Base-by-base conservation (phyloP, 108 stramenopile species). In the Pseudonitzschia multistriata region DNA sequence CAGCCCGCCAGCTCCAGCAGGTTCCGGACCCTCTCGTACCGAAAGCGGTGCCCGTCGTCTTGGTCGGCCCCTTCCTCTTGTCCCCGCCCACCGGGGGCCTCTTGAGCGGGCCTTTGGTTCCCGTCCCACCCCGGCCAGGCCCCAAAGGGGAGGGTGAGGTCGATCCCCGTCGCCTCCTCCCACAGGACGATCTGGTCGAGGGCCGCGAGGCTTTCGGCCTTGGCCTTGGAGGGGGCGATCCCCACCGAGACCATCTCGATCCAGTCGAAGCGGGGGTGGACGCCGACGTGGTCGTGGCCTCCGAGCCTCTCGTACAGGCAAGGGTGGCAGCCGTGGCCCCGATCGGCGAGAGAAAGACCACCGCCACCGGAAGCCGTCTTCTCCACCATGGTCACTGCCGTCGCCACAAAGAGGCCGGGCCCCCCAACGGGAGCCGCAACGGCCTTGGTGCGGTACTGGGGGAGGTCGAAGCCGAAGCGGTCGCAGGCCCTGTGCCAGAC, bases 241-340 rank as follows among this genome's bases (percentile, higher is more conserved):
- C 57, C 57, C 28, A 59, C 31, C 29, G 57, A 30, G 19, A 59
- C 34, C 34, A 59, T 10, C 35, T 59, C 57, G 34, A 59, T 35
- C 57, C 57, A 59, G 13, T 14, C 11, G 35, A 33, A 59, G 17
- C 35, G 19, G n/a, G 57, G 17, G 35, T 59, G 31, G n/a, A 33
- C 33, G 17, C 33, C 57, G 34, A 59, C 22, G 34, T 59, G 57
- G 29, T 33, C n/a, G 34, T 59, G 57, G 21, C 24, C 50, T 8
- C 22, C 8, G 15, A 52, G 19, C 3, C 3, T 7, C 22, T 25
- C 15, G 22, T 52, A 52, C 22, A 2, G n/a, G 15, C n/a, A n/a
- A 49, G 6, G 37, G 37, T 8, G 5, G 37, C 37, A 8, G 8
- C 37, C 8, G 37, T 8, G 37, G 8, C 37, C 8, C 6, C 37